Evolutionary conservation across 495 filamentous ascomycete species (phyloP), one percentile per base, ranked within the genome.

Genomic region (Aspergillus coremiiformis): DNA sequence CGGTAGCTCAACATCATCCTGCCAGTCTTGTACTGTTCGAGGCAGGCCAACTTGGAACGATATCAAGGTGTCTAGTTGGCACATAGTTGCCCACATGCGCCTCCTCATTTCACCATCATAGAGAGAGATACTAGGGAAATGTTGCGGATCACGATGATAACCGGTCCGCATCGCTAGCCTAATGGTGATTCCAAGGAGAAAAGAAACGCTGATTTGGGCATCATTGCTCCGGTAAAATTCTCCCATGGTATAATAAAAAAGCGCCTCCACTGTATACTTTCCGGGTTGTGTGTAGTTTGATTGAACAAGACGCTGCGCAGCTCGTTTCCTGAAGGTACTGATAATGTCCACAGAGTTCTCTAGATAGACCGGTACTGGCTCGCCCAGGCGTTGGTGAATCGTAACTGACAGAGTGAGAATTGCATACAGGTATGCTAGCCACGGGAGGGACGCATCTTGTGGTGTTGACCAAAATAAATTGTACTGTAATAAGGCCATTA

Each of bases 41-140:
- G 75, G 75, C 11, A 77, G 53, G 0, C 75, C 75, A 19, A 73
- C 63, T 52, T 78, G 72, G 22, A 71, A 75, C 1, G 72, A 70
- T 2, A 75, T 61, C 29, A 77, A 51, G 10, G 60, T 63, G 43
- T 78, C 74, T 3, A 75, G 55, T 32, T 75, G 73, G 33, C 58
- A 59, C 4, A 73, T 35, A 8, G 67, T 30, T 4, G 60, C 53
- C 74, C 74, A 78, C 1, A 64, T 35, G 7, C 74, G 71, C 15
- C 74, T 62, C 14, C 74, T 62, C 68, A 78, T 74, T 53, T 78
- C 74, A 0, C 71, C 68, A 20, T 73, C 69, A 15, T 64, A 67
- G 1, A 58, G 52, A 1, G 71, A 68, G 6, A 78, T 58, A 21
- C 50, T 64, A 26, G 61, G 62, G 21, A 67, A 75, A 22, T 71